phyloP scores from a whole-genome alignment of 495 filamentous ascomycete genomes.

The Viridothelium virens region DNA sequence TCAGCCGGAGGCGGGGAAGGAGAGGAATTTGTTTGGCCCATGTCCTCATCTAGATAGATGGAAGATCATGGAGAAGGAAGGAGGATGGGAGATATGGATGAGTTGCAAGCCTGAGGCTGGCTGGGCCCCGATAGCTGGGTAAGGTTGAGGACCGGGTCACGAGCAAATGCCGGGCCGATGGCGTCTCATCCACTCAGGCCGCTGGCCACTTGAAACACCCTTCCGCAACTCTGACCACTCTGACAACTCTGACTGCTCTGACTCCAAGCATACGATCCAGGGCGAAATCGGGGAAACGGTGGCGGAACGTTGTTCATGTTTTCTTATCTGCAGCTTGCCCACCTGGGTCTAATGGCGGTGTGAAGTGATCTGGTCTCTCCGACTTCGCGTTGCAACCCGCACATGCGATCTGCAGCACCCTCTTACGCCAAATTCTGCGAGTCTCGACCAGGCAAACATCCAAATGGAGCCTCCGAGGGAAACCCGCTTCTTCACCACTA shows the following conservation, averaged over 20 bases:
- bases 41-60: neutral
- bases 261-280: too few species aligned
- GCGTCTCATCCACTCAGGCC: neutral
- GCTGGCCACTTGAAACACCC: neutral
- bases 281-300: too few species aligned
- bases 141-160: neutral
- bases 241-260: too few species aligned
- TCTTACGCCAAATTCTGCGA: too few species aligned
- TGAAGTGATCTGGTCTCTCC: neutral
- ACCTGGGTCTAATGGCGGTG: neutral
- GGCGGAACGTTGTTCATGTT: too few species aligned
- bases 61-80: neutral
- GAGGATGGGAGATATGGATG: neutral
- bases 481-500: neutral
- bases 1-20: constrained; percentile 6
- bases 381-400: neutral
- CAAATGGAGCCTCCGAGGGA: neutral
- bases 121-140: neutral
- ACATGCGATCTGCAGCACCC: too few species aligned
- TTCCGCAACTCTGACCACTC: too few species aligned
- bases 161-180: neutral
- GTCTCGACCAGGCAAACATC: too few species aligned
- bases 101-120: neutral
- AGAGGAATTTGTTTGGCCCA: constrained; percentile 1
- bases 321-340: neutral